These are phyloP conservation scores for Boletus insuetus DNA, from an alignment of 768 basidiomycete species.

Conservation along the genomic window DNA sequence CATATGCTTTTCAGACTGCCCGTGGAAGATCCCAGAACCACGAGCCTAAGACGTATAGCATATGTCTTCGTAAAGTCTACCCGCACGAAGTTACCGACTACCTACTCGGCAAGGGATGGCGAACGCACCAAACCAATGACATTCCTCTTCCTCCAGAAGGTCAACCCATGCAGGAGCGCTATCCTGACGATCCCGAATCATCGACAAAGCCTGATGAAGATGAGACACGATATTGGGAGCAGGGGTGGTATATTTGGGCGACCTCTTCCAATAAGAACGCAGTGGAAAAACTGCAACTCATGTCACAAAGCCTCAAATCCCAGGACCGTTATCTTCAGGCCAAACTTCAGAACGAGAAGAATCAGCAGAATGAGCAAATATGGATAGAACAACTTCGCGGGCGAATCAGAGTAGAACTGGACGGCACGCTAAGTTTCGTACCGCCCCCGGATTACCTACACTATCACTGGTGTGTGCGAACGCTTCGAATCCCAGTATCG, in stretches of 20 bases:
- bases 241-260: conserved; percentile 76
- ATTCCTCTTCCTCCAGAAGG: conserved; percentile 69
- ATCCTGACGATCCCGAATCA: conserved; percentile 10
- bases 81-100: conserved; percentile 62
- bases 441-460: conserved; percentile 21
- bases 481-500: conserved; percentile 3
- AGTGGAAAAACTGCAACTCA: conserved; percentile 54
- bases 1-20: conserved; percentile 58
- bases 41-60: conserved; percentile 53
- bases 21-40: conserved; percentile 48
- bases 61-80: conserved; percentile 66
- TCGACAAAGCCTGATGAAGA: conserved; percentile 28
- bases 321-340: conserved; percentile 40
- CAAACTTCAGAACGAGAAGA: conserved; percentile 41
- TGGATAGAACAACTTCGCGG: conserved; percentile 29
- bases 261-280: conserved; percentile 50
- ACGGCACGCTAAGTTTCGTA: conserved; percentile 30
- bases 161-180: conserved; percentile 39
- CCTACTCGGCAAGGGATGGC: conserved; percentile 37
- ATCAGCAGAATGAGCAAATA: conserved; percentile 52
- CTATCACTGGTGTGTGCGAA: conserved; percentile 38
- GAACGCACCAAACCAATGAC: conserved; percentile 44
- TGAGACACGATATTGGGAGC: conserved; percentile 59
- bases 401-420: conserved; percentile 23
- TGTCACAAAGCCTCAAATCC: conserved; percentile 51